phyloP scores from a whole-genome alignment of 257 asterid genomes.

The Solanum virginianum region DNA sequence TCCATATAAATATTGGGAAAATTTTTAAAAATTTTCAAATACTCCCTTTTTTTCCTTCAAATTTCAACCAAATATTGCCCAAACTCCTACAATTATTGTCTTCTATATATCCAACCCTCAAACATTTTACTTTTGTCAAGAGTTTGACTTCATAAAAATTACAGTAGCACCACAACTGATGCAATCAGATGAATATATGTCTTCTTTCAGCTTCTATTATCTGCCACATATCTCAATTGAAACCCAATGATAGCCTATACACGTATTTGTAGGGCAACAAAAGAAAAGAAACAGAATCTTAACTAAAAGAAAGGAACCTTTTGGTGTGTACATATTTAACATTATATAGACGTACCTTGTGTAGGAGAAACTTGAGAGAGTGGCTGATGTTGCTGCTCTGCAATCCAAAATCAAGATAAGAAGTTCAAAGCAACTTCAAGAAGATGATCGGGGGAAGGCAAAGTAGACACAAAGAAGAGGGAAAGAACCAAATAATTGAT shows the following conservation, averaged over 20 bases:
- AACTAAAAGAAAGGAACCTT: neutral
- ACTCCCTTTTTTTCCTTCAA: neutral
- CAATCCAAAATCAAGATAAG: neutral
- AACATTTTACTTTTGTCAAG: neutral
- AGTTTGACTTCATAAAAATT: neutral
- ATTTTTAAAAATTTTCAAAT: neutral
- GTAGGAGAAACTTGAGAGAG: neutral
- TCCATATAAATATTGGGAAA: neutral
- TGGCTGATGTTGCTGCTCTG: neutral
- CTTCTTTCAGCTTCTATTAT: neutral
- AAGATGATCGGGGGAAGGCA: neutral
- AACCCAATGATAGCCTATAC: neutral
- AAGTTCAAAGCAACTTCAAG: neutral
- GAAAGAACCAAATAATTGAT: neutral
- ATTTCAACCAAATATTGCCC: neutral
- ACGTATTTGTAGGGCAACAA: neutral
- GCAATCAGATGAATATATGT: neutral
- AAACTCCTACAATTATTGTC: neutral
- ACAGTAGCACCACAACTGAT: neutral
- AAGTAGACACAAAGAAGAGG: neutral
- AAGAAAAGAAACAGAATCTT: neutral
- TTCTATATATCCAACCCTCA: neutral
- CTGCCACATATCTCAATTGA: neutral
- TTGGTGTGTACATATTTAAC: neutral
- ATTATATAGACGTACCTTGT: neutral